phyloP scores from a whole-genome alignment of 805 yeast genomes.

The Jamesozyma spencerorum region DNA sequence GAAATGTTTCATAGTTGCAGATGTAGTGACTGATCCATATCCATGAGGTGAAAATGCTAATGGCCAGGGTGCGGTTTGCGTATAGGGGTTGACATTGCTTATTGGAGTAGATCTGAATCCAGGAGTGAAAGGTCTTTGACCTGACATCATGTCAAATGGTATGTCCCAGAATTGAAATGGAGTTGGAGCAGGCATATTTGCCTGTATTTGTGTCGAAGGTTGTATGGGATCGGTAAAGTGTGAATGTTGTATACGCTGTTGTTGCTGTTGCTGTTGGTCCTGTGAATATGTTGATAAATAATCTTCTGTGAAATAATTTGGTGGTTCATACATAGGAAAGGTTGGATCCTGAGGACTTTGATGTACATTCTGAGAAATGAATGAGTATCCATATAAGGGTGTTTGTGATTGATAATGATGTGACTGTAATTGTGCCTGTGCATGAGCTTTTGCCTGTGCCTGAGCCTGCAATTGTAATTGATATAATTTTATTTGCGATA shows the following conservation, averaged over 20 bases:
- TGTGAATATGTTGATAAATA: constrained; percentile 5
- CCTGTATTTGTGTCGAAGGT: constrained; percentile 6
- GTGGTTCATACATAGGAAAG: constrained; percentile 5
- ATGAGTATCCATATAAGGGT: constrained; percentile 3
- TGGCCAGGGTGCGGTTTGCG: background rate
- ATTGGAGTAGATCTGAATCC: constrained; percentile 15
- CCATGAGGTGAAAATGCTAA: background rate
- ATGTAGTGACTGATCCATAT: background rate
- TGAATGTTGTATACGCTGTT: no score
- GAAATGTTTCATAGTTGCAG: constrained; percentile 1
- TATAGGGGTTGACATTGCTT: constrained; percentile 13
- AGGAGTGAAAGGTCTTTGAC: constrained; percentile 13
- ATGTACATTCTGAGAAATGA: background rate
- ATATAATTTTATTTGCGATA: no score
- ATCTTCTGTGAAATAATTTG: constrained; percentile 13
- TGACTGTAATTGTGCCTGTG: background rate
- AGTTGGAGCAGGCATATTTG: constrained; percentile 3
- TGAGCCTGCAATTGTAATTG: no score
- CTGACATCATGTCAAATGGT: constrained; percentile 2
- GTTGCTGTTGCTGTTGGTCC: constrained; percentile 4
- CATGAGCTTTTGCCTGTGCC: background rate
- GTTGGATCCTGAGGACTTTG: constrained; percentile 5
- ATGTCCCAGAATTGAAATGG: background rate
- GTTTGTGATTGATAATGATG: constrained; percentile 3
- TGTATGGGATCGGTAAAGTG: constrained; percentile 18